A percentile compares a stretch with the other conserved stretches of the same genome.
Evolutionary conservation across 805 yeast species (phyloP).

Genomic region (Yamadazyma ubonensis): DNA sequence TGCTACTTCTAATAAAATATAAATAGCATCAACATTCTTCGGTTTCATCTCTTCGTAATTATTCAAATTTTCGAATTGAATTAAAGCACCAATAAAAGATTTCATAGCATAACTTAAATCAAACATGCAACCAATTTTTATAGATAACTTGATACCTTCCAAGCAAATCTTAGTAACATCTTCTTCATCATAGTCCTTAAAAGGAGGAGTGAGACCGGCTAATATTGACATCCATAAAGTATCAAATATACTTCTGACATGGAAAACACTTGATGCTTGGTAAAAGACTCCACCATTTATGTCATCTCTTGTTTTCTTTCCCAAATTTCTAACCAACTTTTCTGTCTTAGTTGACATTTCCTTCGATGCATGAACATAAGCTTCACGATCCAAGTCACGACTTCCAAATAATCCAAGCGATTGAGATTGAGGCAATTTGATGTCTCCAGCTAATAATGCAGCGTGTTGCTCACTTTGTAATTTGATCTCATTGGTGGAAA

Average conservation of each 20-base stretch:
- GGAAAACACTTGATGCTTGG: constrained; percentile 83
- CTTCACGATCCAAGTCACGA: constrained; percentile 70
- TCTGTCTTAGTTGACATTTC: constrained; percentile 92
- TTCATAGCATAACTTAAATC: constrained; percentile 81
- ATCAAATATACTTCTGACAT: constrained; percentile 90
- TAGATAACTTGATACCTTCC: constrained; percentile 82
- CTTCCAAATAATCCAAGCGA: constrained; percentile 65
- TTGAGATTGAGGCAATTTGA: constrained; percentile 28
- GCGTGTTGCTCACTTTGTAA: constrained; percentile 92
- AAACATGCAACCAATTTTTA: constrained; percentile 80
- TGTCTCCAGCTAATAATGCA: constrained; percentile 72
- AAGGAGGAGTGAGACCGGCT: constrained; percentile 92
- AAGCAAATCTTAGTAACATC: constrained; percentile 68
- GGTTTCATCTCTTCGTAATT: constrained; percentile 73
- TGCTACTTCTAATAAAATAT: constrained; percentile 72
- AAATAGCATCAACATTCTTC: constrained; percentile 81
- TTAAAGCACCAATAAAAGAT: constrained; percentile 85
- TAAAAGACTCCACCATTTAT: constrained; percentile 53
- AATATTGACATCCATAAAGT: constrained; percentile 95
- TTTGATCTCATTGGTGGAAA: constrained; percentile 81
- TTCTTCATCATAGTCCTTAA: constrained; percentile 79
- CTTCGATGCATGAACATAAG: constrained; percentile 87
- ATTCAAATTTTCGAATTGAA: constrained; percentile 79
- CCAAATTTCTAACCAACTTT: constrained; percentile 67
- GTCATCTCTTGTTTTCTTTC: constrained; percentile 46